These are phyloP conservation scores for Ceriops zippeliana DNA, from an alignment of 345 rosid genomes.

Conservation along the genomic window DNA sequence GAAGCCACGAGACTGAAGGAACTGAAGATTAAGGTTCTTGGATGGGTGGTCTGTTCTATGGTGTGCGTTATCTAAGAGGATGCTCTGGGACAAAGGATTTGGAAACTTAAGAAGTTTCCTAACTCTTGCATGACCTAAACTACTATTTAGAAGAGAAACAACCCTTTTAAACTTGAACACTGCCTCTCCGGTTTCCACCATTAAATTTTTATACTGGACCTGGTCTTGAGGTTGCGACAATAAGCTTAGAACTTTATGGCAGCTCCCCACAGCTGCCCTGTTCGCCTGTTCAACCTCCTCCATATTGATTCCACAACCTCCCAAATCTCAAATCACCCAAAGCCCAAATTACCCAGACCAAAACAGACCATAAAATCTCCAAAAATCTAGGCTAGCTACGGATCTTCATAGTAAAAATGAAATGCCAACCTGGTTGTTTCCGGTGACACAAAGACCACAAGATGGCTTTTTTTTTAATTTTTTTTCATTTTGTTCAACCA, in stretches of 20 bases:
- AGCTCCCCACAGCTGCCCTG: conserved; percentile 81
- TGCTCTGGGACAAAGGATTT: conserved; percentile 45
- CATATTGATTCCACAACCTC: conserved; percentile 38
- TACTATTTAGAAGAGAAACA: conserved; percentile 55
- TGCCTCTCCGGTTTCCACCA: conserved; percentile 76
- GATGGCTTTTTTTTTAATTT: background rate
- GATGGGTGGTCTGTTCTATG: conserved; percentile 35
- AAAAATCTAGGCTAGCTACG: conserved; percentile 12
- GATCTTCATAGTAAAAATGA: conserved; percentile 13
- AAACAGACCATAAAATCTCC: conserved; percentile 17
- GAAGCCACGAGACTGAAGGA: conserved; percentile 37
- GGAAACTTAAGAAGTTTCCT: conserved; percentile 60
- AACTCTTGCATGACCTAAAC: conserved; percentile 94
- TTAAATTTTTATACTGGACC: conserved; percentile 51
- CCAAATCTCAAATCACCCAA: conserved; percentile 30
- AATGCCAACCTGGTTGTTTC: conserved; percentile 31
- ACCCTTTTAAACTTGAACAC: conserved; percentile 86
- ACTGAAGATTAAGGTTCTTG: conserved; percentile 36
- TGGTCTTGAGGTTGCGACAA: conserved; percentile 61
- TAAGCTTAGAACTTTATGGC: conserved; percentile 69
- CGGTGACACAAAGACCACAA: conserved; percentile 12
- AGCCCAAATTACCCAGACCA: conserved; percentile 14
- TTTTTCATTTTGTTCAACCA: background rate
- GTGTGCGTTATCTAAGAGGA: conserved; percentile 56
- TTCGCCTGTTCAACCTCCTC: conserved; percentile 89